Evolutionary conservation across 1,139 yeast genomes (phyloP), one percentile per base, ranked within the genome.

Genomic region (Groenewaldozyma sp.): DNA sequence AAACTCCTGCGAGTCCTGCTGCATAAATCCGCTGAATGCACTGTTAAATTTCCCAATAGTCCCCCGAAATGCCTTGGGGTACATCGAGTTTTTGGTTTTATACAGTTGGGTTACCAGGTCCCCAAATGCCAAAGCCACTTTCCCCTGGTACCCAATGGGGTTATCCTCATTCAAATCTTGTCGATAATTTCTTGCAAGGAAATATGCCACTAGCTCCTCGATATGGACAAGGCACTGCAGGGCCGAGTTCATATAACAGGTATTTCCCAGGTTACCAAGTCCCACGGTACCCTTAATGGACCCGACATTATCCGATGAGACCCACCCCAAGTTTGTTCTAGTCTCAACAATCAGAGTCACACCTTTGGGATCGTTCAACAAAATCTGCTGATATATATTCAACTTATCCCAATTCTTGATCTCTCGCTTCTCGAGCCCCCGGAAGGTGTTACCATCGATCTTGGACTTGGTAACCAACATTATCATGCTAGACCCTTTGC

Each of bases 161-260:
- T 91, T 91, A 20, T 71, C 68, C 3, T 64, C 52, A 54, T 91
- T 91, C 36, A 91, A 63, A 53, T 91, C 97, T 4, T 63, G 61
- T 48, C 70, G 68, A 55, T 68, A 82, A n/a, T 74, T 67, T 39
- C 44, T 49, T 32, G 55, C 48, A 27, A 61, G 40, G 54, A 91
- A 91, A 58, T 86, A 91, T 36, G 76, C 70, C 14, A 80, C 75
- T 31, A 91, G 63, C 57, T 87, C 96, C 0, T 95, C 95, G 10
- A 88, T 72, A 55, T 91, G 98, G 1, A 78, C 71, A 37, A 91
- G 64, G 55, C 97, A 91, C 58, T 91, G 98, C 40, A 91, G 65
- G 0, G 97, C 96, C 13, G 95, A 84, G 60, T 91, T 91, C 97
- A 91, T 91, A 58, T 87, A 91, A 58, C 98, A 91, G 0, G 95